Evolutionary conservation across 805 yeast genomes (phyloP), one percentile per base, ranked within the genome.

Genomic region (Geotrichum ghanense): DNA sequence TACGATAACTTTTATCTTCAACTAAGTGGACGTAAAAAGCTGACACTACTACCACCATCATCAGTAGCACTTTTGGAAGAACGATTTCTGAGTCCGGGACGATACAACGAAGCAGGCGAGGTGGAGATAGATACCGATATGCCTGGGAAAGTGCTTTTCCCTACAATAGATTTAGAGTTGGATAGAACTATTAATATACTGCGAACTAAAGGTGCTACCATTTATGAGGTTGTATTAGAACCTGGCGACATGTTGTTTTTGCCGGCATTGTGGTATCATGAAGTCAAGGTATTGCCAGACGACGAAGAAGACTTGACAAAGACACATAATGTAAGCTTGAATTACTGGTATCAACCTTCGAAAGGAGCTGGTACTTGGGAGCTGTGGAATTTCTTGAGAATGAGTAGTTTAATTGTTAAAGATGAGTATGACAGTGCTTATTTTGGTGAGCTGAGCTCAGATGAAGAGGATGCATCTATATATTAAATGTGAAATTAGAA

Each of bases 211-310:
- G 45, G 44, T 10, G 50, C 57, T 47, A 49, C 48, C 26, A 55
- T 50, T 22, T 61, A 52, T 43, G 50, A 47, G n/a, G 65, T 65
- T 21, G 59, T 52, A 24, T 48, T 67, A 22, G 46, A 55, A 5
- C 62, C 68, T 1, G 70, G 71, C 3, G 68, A 67, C 42, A 55
- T 60, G 14, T 55, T 67, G 37, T 67, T 60, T 47, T 48, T 67
- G 9, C 71, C 71, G 0, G 64, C 69, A 3, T 53, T 65, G 43
- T 67, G 71, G 71, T 67, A 63, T 50, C 71, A 67, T 42, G 67
- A 66, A 52, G 65, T 67, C 5, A 56, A 56, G 25, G 62, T 19
- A 10, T 4, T 31, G 12, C 37, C 37, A 6, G 37, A 31, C 16
- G 37, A 31, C 5, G 16, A n/a, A 5, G 37, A 31, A n/a, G 5